Evolutionary conservation across 2,329 filamentous ascomycete species (phyloP).

Genomic region (Cercospora janseana): DNA sequence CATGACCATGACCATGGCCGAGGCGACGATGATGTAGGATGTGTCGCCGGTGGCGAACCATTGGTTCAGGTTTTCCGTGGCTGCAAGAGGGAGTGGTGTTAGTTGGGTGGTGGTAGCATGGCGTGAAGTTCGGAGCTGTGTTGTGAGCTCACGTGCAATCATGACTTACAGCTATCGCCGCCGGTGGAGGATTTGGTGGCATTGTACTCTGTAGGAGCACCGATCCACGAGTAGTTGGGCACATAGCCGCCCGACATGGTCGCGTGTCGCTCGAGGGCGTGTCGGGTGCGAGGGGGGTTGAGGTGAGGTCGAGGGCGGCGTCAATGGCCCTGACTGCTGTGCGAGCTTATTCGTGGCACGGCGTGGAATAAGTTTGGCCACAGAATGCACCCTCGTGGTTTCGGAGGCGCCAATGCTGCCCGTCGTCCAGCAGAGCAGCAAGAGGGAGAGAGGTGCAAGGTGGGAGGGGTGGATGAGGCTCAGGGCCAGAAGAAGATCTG

Average conservation of each 20-base stretch:
- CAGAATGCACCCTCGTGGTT: neutral
- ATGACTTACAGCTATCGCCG: constrained; percentile 72
- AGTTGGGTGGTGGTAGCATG: neutral
- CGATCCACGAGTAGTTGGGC: constrained; percentile 45
- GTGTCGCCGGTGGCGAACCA: constrained; percentile 91
- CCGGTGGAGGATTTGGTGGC: constrained; percentile 61
- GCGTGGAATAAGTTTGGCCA: neutral
- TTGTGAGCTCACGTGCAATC: neutral
- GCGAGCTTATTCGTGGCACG: neutral
- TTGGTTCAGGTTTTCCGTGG: constrained; percentile 85
- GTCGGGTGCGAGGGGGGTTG: neutral
- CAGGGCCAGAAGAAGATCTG: constrained; percentile 3
- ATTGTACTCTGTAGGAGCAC: constrained; percentile 49
- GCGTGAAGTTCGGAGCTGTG: neutral
- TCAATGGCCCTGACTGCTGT: neutral
- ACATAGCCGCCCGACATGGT: constrained; percentile 42
- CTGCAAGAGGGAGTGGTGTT: constrained; percentile 50
- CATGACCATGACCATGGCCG: constrained; percentile 96
- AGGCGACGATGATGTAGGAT: constrained; percentile 84
- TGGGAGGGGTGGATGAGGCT: neutral
- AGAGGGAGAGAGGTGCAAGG: neutral
- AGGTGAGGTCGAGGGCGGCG: neutral
- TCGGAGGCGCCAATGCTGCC: neutral
- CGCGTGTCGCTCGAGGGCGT: constrained; percentile 1
- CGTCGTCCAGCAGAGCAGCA: neutral